Evolutionary conservation across 768 basidiomycete genomes (phyloP), one percentile per base, ranked within the genome.

Genomic region (Phaffia tasmanica): DNA sequence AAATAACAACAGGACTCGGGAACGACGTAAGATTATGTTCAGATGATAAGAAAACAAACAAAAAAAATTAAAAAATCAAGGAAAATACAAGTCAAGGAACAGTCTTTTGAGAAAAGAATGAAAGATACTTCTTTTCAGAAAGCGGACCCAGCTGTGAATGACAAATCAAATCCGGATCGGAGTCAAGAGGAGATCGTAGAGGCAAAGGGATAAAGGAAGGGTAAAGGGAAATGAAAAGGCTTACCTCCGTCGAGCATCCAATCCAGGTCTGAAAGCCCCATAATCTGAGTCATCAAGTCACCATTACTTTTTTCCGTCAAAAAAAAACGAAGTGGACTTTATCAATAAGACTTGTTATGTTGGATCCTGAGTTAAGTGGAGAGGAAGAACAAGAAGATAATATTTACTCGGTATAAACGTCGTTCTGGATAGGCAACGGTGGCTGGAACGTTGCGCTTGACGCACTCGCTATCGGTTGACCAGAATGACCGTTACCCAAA

Each of bases 201-300:
- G 35, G n/a, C 32, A 46, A 6, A 32, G 32, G 32, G 15, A 59
- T 1, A 63, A 1, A 27, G 15, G 21, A 42, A 25, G 30, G 5
- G 8, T 9, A 46, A 63, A 53, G 1, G 35, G 27, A 30, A 9
- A 47, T 14, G 29, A 16, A 25, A 23, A 15, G 61, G 23, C 64
- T 57, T 9, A 57, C 64, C 64, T 18, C 54, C 48, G 47, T 59
- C 64, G 48, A 65, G 56, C 16, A 67, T 59, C 65, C 65, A 67
- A 32, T 67, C 65, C 25, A 67, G 65, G 19, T 67, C 65, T 15
- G 65, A 61, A 4, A 67, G 54, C 0, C 29, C 48, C 23, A 67
- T 42, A 46, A 67, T 67, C 21, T 67, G 65, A 16, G 53, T 23
- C 59, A 67, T 55, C 1, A 67, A 32, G 25, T 61, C 59, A 25